Percentiles rank a stretch among this genome's conserved stretches.
phyloP scores from a whole-genome alignment of 2,329 filamentous ascomycete species.

The Purpureocillium lavendulum region DNA sequence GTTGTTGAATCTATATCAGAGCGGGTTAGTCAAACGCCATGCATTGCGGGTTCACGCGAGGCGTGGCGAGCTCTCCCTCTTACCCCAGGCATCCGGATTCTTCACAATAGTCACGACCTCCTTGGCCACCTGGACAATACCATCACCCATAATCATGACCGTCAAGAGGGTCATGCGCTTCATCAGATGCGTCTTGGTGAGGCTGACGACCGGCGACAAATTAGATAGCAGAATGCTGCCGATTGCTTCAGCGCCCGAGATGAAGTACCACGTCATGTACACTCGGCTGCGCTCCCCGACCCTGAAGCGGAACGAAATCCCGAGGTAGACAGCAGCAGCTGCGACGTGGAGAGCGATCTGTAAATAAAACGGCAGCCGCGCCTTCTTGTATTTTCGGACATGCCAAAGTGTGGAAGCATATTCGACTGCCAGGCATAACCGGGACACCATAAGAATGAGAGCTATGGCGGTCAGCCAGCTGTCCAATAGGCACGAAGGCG shows the following conservation, averaged over 20 bases:
- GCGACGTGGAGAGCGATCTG: conserved; percentile 26
- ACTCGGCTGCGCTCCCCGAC: conserved; percentile 21
- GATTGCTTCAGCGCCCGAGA: conserved; percentile 44
- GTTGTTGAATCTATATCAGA: conserved; percentile 21
- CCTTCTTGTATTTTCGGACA: conserved; percentile 28
- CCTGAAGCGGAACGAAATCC: conserved; percentile 29
- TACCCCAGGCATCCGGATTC: conserved; percentile 31
- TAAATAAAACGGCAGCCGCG: conserved; percentile 23
- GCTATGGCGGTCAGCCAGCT: conserved; percentile 12
- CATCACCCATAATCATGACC: conserved; percentile 59
- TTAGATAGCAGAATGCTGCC: conserved; percentile 44
- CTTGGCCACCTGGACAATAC: conserved; percentile 48
- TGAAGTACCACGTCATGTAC: conserved; percentile 41
- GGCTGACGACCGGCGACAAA: conserved; percentile 47
- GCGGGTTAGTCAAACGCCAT: background rate
- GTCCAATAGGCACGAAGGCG: too few species aligned
- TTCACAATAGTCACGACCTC: conserved; percentile 42
- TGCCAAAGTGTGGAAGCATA: conserved; percentile 40
- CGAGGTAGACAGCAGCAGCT: conserved; percentile 29
- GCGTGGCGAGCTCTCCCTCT: too few species aligned
- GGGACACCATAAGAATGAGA: conserved; percentile 41
- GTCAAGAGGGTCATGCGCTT: conserved; percentile 56
- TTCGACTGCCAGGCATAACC: conserved; percentile 43
- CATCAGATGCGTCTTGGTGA: conserved; percentile 54
- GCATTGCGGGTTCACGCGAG: too few species aligned